phyloP scores from a whole-genome alignment of 2,329 filamentous ascomycete genomes.

The Fusarium xyrophilum region DNA sequence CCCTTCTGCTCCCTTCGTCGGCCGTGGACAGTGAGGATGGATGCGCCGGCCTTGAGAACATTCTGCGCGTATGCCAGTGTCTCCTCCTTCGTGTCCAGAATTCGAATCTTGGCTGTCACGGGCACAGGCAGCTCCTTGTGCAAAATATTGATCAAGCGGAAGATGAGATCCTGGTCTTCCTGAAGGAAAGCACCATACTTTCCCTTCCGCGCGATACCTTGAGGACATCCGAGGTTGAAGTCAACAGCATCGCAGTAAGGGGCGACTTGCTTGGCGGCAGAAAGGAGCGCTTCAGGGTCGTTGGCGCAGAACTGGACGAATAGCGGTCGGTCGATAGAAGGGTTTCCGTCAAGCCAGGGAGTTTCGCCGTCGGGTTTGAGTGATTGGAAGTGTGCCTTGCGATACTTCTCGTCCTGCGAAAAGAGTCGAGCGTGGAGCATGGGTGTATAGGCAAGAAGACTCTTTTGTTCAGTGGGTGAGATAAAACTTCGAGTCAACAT shows the following conservation, averaged over 20 bases:
- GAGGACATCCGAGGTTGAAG: constrained; percentile 93
- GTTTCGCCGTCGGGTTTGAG: constrained; percentile 48
- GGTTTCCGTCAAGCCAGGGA: constrained; percentile 84
- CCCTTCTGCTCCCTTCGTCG: constrained; percentile 91
- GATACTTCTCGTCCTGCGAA: constrained; percentile 76
- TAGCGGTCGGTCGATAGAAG: constrained; percentile 81
- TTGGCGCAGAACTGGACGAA: constrained; percentile 98
- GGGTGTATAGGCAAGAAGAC: constrained; percentile 86
- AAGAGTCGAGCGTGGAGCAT: constrained; percentile 97
- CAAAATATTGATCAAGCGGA: constrained; percentile 81
- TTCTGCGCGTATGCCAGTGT: constrained; percentile 90
- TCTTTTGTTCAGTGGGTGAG: constrained; percentile 66
- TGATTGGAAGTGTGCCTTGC: constrained; percentile 81
- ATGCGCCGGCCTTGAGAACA: constrained; percentile 86
- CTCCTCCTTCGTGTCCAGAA: constrained; percentile 84
- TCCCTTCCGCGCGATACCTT: constrained; percentile 90
- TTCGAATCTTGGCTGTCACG: constrained; percentile 92
- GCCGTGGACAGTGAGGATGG: constrained; percentile 92
- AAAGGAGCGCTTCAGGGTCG: constrained; percentile 78
- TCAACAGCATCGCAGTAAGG: constrained; percentile 95
- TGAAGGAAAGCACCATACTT: constrained; percentile 95
- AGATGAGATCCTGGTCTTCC: constrained; percentile 86
- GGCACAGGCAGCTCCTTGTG: constrained; percentile 81
- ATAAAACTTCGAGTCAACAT: constrained; percentile 95
- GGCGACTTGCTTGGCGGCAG: constrained; percentile 77